Conservation (phyloP, 495 filamentous ascomycete genomes). For the Astrothelium macrocarpum region DNA sequence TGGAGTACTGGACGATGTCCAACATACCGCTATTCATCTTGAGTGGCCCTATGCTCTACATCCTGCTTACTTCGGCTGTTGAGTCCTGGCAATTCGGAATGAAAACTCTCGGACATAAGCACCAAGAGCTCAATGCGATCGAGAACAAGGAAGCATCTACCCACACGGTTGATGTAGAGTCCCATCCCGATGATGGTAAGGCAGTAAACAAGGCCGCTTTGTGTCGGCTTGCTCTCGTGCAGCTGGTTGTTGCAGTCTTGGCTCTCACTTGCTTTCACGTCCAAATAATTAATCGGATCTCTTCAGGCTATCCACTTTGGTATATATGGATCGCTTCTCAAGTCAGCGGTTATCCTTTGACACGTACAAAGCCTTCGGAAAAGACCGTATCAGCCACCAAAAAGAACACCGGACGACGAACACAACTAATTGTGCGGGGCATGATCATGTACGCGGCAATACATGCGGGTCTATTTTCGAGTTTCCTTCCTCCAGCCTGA, state of each 20-base stretch:
- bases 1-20: slow-evolving; percentile 80
- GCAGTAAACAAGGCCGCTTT: slow-evolving; percentile 26
- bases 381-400: neutral
- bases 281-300: slow-evolving; percentile 83
- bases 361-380: neutral
- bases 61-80: slow-evolving; percentile 51
- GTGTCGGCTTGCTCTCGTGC: slow-evolving; percentile 56
- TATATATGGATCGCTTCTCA: slow-evolving; percentile 64
- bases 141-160: neutral
- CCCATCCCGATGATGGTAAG: neutral
- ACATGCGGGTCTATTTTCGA: slow-evolving; percentile 75
- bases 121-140: neutral
- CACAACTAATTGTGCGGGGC: slow-evolving; percentile 41
- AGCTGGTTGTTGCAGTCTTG: slow-evolving; percentile 60
- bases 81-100: neutral
- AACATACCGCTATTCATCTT: slow-evolving; percentile 85
- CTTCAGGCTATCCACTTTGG: slow-evolving; percentile 83
- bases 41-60: slow-evolving; percentile 64
- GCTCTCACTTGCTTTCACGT: slow-evolving; percentile 77
- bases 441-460: slow-evolving; percentile 75
- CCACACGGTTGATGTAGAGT: neutral
- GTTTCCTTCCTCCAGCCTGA: slow-evolving; percentile 87
- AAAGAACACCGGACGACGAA: neutral
- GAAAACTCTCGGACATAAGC: neutral
- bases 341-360: slow-evolving; percentile 20